Evolutionary conservation across 345 rosid species (phyloP).

Genomic region (Arabidopsis suecica): DNA sequence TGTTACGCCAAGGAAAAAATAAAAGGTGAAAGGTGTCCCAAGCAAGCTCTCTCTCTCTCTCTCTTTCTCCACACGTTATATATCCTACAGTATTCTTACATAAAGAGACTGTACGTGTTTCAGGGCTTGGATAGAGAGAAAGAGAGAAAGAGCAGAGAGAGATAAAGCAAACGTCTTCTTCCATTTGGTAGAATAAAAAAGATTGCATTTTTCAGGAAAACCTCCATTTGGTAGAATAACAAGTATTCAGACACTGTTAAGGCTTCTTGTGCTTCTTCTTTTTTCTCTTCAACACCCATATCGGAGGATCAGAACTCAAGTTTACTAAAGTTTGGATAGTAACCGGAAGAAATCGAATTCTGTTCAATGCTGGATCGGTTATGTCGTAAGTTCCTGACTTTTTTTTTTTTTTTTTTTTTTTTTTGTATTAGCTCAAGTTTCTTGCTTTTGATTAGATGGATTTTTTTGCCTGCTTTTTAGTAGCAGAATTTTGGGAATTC

Average conservation of each 20-base stretch:
- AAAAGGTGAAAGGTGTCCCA: conserved; percentile 35
- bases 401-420: too few relatives aligned
- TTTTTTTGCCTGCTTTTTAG: background rate
- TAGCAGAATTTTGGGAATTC: background rate
- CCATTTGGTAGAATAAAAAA: background rate
- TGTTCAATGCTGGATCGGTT: conserved; percentile 29
- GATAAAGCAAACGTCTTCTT: conserved; percentile 17
- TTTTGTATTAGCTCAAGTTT: background rate
- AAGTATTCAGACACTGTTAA: conserved; percentile 26
- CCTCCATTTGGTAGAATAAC: conserved; percentile 6
- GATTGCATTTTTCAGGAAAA: conserved; percentile 10
- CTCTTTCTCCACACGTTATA: conserved; percentile 15
- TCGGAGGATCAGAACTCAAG: background rate
- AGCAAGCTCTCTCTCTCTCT: conserved; percentile 16
- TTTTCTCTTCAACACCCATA: background rate
- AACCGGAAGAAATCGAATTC: background rate
- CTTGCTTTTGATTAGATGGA: conserved; percentile 15
- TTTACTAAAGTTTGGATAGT: background rate
- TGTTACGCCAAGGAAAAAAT: conserved; percentile 36
- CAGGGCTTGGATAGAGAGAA: conserved; percentile 4
- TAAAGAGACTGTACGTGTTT: background rate
- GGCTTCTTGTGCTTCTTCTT: background rate
- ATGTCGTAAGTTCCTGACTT: conserved; percentile 32
- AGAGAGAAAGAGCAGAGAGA: background rate
- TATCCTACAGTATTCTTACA: conserved; percentile 16